Conservation (phyloP, 805 yeast species). For the Nadsonia fulvescens region DNA sequence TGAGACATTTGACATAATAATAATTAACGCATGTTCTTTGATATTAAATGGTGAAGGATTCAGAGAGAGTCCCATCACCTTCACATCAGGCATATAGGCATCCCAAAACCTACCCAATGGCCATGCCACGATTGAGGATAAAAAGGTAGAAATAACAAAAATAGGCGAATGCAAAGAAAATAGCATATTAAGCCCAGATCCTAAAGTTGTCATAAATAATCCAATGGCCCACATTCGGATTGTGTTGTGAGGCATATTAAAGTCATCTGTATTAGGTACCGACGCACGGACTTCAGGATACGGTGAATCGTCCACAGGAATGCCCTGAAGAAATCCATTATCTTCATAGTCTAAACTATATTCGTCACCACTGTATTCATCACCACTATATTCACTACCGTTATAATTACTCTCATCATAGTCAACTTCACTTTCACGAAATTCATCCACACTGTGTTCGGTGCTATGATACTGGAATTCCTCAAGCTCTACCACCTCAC, state of each 20-base stretch:
- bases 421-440: no score
- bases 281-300: constrained; percentile 53
- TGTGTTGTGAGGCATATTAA: constrained; percentile 30
- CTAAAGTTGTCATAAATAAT: constrained; percentile 33
- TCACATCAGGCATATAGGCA: constrained; percentile 18
- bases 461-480: no score
- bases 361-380: no score
- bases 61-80: constrained; percentile 19
- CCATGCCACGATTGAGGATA: constrained; percentile 44
- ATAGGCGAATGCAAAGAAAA: constrained; percentile 43
- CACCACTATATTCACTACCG: no score
- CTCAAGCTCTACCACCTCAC: no score
- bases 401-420: no score
- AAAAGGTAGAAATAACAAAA: constrained; percentile 31
- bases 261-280: constrained; percentile 41
- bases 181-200: constrained; percentile 40
- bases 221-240: constrained; percentile 38
- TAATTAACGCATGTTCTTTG: constrained; percentile 44
- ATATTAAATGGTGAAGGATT: constrained; percentile 48
- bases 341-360: no score
- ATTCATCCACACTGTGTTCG: no score
- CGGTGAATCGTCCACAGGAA: constrained; percentile 25
- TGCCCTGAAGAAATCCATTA: no score
- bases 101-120: constrained; percentile 43
- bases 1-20: constrained; percentile 33